phyloP scores from a whole-genome alignment of 371 early-diverging fungal genomes.

The Mortierella sp. region DNA sequence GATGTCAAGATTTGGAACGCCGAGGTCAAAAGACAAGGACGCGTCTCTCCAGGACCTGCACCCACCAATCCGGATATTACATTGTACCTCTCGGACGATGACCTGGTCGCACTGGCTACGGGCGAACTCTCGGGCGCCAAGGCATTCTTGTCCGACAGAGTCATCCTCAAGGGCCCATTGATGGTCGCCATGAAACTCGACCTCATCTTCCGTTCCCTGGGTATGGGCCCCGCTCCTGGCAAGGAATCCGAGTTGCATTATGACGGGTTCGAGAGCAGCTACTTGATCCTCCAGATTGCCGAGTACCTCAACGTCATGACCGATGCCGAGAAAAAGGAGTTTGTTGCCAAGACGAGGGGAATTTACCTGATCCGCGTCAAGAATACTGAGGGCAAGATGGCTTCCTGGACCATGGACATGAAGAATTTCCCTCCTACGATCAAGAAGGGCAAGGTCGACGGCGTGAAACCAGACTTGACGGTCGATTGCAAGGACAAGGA shows the following conservation, averaged over 20 bases:
- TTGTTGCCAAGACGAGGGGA: conserved; percentile 77
- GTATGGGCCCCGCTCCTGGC: conserved; percentile 53
- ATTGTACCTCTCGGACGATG: conserved; percentile 66
- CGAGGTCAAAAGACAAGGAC: conserved; percentile 73
- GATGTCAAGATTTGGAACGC: conserved; percentile 68
- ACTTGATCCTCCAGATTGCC: conserved; percentile 50
- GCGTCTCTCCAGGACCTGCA: conserved; percentile 51
- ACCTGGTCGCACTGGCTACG: conserved; percentile 77
- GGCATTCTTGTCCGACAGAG: conserved; percentile 90
- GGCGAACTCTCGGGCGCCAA: conserved; percentile 84
- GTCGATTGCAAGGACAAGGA: conserved; percentile 80
- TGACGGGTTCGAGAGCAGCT: conserved; percentile 54
- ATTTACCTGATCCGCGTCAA: conserved; percentile 89
- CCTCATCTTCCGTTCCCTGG: conserved; percentile 53
- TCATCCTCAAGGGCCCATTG: conserved; percentile 85
- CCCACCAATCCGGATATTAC: conserved; percentile 61
- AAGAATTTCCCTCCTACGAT: conserved; percentile 75
- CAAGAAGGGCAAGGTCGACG: conserved; percentile 73
- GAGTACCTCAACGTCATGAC: conserved; percentile 51
- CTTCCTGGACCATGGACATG: conserved; percentile 83
- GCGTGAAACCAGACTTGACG: conserved; percentile 75
- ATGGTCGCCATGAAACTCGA: conserved; percentile 78
- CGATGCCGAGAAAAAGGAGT: conserved; percentile 54
- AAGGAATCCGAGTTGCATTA: conserved; percentile 44
- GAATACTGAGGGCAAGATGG: conserved; percentile 73